Base-by-base conservation (phyloP, 208 protist genomes). In the Trypanosoma cruzi region DNA sequence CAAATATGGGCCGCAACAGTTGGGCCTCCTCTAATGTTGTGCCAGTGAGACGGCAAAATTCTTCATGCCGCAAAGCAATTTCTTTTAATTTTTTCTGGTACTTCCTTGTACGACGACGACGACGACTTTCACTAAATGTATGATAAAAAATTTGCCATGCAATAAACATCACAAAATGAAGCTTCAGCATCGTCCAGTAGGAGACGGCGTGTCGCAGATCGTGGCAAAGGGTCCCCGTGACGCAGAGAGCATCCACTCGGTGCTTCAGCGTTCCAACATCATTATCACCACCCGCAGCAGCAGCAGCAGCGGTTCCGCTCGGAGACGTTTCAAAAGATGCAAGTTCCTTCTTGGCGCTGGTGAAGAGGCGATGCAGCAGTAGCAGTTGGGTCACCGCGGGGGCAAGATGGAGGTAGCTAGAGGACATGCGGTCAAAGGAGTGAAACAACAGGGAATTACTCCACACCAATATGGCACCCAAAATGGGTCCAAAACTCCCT, bases 391-490 rank as follows among this genome's bases (percentile, higher is more conserved):
- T 78, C 26, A 81, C 66, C 20, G 71, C 73, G 5, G 82, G 86
- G 36, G 75, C 75, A 8, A 92, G 72, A 59, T 92, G 86, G 11
- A 91, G 65, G 58, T 91, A 91, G 68, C 80, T 80, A 3, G 81
- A 88, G 3, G 82, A 83, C 85, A 92, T 92, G 61, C 81, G 82
- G 32, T 88, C 82, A 46, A 86, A 85, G 34, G 77, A 82, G 77
- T 92, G 82, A 59, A 89, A 86, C 18, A 88, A 71, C 37, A 92
- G 69, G n/a, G 80, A 80, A 53, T 92, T 92, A 40, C 74, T 63
- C 86, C 86, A 92, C 82, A 92, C 79, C 22, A 83, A 18, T 34
- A 89, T 87, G 24, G 77, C 82, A 40, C 86, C 82, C 3, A 89
- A 67, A 53, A 92, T 79, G 22, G 82, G 82, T n/a, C 86, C 86